Evolutionary conservation across 352 stramenopile species (phyloP).

Genomic region (Pythium rishiriense): DNA sequence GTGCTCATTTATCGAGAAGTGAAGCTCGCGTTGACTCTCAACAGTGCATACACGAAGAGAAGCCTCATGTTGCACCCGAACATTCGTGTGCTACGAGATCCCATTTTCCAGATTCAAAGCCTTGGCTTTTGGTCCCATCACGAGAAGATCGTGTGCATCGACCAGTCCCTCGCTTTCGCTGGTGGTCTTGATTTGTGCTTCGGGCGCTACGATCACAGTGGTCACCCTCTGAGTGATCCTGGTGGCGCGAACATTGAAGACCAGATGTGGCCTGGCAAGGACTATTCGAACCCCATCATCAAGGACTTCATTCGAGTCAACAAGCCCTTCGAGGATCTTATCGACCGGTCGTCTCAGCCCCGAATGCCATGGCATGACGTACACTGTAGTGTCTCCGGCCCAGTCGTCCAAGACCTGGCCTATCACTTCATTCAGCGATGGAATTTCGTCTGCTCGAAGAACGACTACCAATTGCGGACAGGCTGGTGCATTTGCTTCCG

Average conservation of each 20-base stretch:
- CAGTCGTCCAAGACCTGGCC: slow-evolving; percentile 81
- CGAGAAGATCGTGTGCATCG: slow-evolving; percentile 92
- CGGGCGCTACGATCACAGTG: slow-evolving; percentile 84
- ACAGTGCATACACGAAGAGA: slow-evolving; percentile 85
- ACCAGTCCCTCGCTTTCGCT: slow-evolving; percentile 82
- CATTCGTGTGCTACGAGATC: slow-evolving; percentile 89
- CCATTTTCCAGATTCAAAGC: slow-evolving; percentile 89
- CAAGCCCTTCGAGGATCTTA: slow-evolving; percentile 81
- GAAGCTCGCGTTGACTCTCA: slow-evolving; percentile 86
- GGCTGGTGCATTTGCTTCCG: slow-evolving; percentile 88
- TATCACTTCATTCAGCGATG: slow-evolving; percentile 92
- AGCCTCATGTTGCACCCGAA: slow-evolving; percentile 80
- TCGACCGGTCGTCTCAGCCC: slow-evolving; percentile 73
- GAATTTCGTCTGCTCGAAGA: slow-evolving; percentile 91
- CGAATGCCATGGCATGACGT: slow-evolving; percentile 91
- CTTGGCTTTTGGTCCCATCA: slow-evolving; percentile 92
- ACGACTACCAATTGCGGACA: slow-evolving; percentile 83
- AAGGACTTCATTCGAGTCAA: slow-evolving; percentile 89
- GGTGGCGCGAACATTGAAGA: slow-evolving; percentile 46
- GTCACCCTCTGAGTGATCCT: slow-evolving; percentile 72
- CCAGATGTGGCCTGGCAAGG: slow-evolving; percentile 80
- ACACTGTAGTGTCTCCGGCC: slow-evolving; percentile 81
- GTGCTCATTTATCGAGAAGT: slow-evolving; percentile 92
- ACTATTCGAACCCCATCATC: slow-evolving; percentile 90
- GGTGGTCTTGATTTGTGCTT: slow-evolving; percentile 89